Base-by-base conservation (phyloP, 495 filamentous ascomycete species). In the Podospora tetraspora region DNA sequence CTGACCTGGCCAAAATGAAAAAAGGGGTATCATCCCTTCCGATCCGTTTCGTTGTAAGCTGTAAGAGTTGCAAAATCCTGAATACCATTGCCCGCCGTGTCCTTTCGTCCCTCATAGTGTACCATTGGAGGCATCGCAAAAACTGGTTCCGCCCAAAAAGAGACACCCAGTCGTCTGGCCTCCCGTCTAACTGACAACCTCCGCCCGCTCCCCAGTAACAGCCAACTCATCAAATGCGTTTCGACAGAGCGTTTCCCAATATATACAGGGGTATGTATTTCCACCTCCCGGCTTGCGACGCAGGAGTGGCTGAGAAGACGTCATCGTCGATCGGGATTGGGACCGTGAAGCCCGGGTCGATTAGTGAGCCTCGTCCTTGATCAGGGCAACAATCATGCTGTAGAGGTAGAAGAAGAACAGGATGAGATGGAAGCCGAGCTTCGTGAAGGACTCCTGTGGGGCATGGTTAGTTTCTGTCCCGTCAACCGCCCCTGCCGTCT, bases 401-500 rank as follows among this genome's bases (percentile, higher is more conserved):
- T 98, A 99, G 27, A 99, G 89, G 83, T 99, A 99, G 88, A 97
- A 99, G 87, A 99, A 99, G 87, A 99, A 99, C 91, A 99, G 96
- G 82, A 98, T 78, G 56, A 99, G 88, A 79, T 98, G 95, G 87
- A 99, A 98, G 68, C 94, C 96, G 52, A 99, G 92, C 81, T 99
- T 99, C 83, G 96, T 90, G 81, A 99, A 98, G 7, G 94, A 97
- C 88, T 99, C 96, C 94, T 97, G 66, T 12, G 25, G 52, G 64
- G 24, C 11, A n/a, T 56, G 37, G 7, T 66, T 37, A 8, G 34
- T n/a, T 30, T 59, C 30, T 12, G 43, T 13, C 22, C 57, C 19
- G n/a, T 66, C 57, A 57, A 66, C 30, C 13, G 16, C n/a, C 37
- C 5, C 2, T 9, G 30, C 19, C 22, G 19, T 29, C 19, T 10